A percentile compares a stretch with the other conserved stretches of the same genome.
Conservation (phyloP, 495 filamentous ascomycete species). For the Neurospora sublineolata region DNA sequence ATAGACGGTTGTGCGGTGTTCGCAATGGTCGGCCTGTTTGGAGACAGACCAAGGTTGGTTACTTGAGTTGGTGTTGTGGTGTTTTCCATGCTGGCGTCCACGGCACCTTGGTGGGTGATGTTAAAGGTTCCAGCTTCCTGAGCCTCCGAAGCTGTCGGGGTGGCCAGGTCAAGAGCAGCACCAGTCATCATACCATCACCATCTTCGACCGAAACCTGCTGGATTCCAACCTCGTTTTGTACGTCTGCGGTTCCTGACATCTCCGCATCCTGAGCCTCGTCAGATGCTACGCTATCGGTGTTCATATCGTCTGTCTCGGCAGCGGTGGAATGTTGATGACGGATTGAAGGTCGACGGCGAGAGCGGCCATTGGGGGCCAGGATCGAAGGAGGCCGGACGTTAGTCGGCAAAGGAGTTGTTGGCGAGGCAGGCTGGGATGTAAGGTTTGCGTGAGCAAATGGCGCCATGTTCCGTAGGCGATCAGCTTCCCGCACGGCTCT, state of each 20-base stretch:
- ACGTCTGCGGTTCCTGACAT: conserved; percentile 68
- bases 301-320: conserved; percentile 80
- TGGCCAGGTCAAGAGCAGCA: conserved; percentile 59
- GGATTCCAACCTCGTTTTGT: conserved; percentile 67
- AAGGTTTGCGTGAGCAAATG: conserved; percentile 56
- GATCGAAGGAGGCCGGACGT: conserved; percentile 40
- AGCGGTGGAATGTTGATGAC: conserved; percentile 76
- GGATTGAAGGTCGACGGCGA: conserved; percentile 62
- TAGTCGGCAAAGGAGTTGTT: conserved; percentile 71
- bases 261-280: conserved; percentile 50
- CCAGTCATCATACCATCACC: conserved; percentile 68
- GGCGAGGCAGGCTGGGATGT: conserved; percentile 88
- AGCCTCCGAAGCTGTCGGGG: conserved; percentile 68
- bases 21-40: conserved; percentile 58
- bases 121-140: conserved; percentile 86
- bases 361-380: conserved; percentile 31
- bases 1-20: conserved; percentile 61
- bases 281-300: conserved; percentile 63
- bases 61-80: conserved; percentile 34
- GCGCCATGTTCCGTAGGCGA: conserved; percentile 74
- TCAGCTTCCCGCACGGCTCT: conserved; percentile 79
- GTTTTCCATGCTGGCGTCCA: conserved; percentile 82
- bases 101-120: conserved; percentile 79
- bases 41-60: conserved; percentile 61
- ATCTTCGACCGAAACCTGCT: conserved; percentile 65